These are phyloP conservation scores for Alternaria ventricosa DNA, from an alignment of 2,329 filamentous ascomycete species.

Conservation along the genomic window DNA sequence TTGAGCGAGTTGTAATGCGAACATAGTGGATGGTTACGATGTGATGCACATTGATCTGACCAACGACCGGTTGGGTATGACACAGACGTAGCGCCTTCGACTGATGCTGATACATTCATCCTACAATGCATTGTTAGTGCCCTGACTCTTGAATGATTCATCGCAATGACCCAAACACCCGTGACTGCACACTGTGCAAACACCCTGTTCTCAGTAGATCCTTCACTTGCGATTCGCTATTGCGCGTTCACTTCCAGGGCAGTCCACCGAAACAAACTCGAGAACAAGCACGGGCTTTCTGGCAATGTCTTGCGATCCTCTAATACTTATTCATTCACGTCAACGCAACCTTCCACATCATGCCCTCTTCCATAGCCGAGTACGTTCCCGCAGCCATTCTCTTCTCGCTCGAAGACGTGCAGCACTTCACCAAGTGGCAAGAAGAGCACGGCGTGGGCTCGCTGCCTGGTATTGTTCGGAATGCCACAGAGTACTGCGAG, in stretches of 20 bases:
- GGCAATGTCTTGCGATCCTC: neutral
- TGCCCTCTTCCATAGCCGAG: neutral
- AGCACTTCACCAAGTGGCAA: neutral
- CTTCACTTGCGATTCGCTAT: neutral
- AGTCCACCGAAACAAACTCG: neutral
- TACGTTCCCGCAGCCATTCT: neutral
- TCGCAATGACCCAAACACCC: neutral
- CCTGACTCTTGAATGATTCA: neutral
- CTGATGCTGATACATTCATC: neutral
- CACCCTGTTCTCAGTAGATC: neutral
- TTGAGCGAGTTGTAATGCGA: neutral
- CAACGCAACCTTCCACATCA: neutral
- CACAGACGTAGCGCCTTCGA: neutral
- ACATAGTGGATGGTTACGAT: neutral
- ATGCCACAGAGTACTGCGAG: neutral
- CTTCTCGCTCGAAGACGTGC: neutral
- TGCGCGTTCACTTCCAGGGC: neutral
- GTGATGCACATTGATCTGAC: neutral
- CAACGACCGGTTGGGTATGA: neutral
- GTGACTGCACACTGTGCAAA: neutral
- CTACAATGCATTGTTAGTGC: neutral
- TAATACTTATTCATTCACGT: neutral
- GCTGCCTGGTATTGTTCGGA: neutral
- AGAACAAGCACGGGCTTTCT: neutral
- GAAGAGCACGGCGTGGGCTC: neutral